Percentiles rank a stretch among this genome's conserved stretches.
Conservation (phyloP, 2,329 filamentous ascomycete species). For the Polychaeton citri region DNA sequence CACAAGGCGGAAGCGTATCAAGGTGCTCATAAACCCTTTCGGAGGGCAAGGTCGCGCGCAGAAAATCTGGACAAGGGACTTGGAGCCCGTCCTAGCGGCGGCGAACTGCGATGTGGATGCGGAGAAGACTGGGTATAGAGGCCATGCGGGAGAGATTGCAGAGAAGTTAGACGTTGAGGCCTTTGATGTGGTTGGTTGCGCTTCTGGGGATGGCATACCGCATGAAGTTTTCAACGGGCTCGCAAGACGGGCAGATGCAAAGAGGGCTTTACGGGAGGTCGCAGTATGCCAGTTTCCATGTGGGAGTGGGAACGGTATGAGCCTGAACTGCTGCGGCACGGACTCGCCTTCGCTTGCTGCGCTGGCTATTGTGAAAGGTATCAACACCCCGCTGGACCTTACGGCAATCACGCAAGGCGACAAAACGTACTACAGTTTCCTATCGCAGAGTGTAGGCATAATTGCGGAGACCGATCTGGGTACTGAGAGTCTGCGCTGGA, state of each 20-base stretch:
- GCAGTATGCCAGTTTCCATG: conserved; percentile 82
- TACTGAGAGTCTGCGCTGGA: conserved; percentile 86
- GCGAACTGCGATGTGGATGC: conserved; percentile 67
- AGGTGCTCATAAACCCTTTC: conserved; percentile 82
- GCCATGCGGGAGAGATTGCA: conserved; percentile 68
- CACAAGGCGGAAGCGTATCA: conserved; percentile 61
- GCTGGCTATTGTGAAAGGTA: conserved; percentile 72
- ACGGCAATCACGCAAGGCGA: conserved; percentile 76
- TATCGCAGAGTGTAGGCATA: conserved; percentile 81
- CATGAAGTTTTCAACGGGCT: conserved; percentile 94
- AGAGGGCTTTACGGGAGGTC: conserved; percentile 58
- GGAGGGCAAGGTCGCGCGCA: conserved; percentile 68
- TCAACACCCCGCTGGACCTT: conserved; percentile 72
- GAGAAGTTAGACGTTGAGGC: conserved; percentile 61
- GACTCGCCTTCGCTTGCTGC: conserved; percentile 62
- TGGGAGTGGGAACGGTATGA: conserved; percentile 89
- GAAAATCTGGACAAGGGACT: conserved; percentile 59
- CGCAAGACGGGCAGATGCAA: conserved; percentile 61
- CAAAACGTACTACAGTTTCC: conserved; percentile 64
- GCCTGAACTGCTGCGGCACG: conserved; percentile 77
- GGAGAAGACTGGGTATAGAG: conserved; percentile 54
- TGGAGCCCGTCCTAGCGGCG: conserved; percentile 70
- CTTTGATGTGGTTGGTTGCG: conserved; percentile 77
- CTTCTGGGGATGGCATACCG: conserved; percentile 82
- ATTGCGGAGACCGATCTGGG: conserved; percentile 81